Conservation (phyloP, 176 grass and related monocot genomes). For the Luzula sylvatica region DNA sequence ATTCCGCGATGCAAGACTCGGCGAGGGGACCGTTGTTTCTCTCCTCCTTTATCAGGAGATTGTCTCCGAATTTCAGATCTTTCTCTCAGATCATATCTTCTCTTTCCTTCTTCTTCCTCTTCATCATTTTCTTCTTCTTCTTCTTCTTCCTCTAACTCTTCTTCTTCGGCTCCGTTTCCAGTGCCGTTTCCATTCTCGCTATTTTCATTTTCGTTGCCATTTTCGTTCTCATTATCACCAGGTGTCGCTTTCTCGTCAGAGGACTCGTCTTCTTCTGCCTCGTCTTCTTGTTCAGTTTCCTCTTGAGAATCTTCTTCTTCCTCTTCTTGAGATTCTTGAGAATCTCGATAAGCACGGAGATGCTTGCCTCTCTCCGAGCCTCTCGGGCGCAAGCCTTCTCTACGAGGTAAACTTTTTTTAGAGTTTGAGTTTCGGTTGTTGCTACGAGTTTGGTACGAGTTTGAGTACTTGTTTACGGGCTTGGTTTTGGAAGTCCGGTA, state of each 20-base stretch:
- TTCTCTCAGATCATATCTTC: constrained; percentile 83
- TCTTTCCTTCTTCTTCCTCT: constrained; percentile 87
- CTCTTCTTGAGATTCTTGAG: neutral
- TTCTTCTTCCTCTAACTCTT: constrained; percentile 40
- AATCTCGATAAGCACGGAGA: constrained; percentile 19
- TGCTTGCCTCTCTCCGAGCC: constrained; percentile 46
- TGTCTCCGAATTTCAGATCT: constrained; percentile 73
- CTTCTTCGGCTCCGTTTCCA: constrained; percentile 69
- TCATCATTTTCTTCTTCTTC: constrained; percentile 94
- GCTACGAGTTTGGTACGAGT: constrained; percentile 34
- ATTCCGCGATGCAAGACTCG: constrained; percentile 82
- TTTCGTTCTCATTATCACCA: constrained; percentile 72
- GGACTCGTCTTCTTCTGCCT: constrained; percentile 7
- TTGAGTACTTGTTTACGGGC: constrained; percentile 32
- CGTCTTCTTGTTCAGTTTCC: neutral
- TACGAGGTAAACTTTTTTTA: constrained; percentile 28
- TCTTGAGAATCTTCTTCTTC: constrained; percentile 1
- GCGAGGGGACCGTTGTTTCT: constrained; percentile 69
- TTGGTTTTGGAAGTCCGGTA: constrained; percentile 84
- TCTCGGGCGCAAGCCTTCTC: constrained; percentile 89
- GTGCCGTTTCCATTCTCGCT: constrained; percentile 63
- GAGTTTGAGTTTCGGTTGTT: constrained; percentile 40
- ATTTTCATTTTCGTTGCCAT: constrained; percentile 84
- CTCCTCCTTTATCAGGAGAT: constrained; percentile 53
- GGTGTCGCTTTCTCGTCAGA: constrained; percentile 40